These are phyloP conservation scores for Trypanosomatidae sp. DNA, from an alignment of 208 protist species.

Conservation along the genomic window DNA sequence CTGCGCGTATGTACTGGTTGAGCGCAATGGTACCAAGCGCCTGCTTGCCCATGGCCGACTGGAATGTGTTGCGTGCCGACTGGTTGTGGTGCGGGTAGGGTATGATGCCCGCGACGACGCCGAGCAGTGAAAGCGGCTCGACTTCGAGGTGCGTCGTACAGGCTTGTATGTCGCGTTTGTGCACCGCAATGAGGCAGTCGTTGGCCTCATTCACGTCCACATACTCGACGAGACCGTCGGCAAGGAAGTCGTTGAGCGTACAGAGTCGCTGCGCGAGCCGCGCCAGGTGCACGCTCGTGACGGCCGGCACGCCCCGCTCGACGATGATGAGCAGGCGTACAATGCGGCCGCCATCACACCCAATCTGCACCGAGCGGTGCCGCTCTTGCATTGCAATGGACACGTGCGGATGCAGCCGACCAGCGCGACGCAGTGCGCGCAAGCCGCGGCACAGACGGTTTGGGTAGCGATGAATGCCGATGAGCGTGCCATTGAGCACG, in stretches of 20 bases:
- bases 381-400: constrained; percentile 68
- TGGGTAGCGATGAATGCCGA: constrained; percentile 82
- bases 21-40: constrained; percentile 94
- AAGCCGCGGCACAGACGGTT: constrained; percentile 62
- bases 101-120: constrained; percentile 93
- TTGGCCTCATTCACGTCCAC: constrained; percentile 99
- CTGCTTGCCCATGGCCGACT: constrained; percentile 99
- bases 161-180: constrained; percentile 78
- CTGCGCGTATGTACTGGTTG: constrained; percentile 95
- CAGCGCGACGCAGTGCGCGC: constrained; percentile 51
- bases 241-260: constrained; percentile 85
- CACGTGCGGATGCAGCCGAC: constrained; percentile 74
- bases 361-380: constrained; percentile 68
- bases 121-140: constrained; percentile 83
- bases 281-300: constrained; percentile 51
- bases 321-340: constrained; percentile 72
- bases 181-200: constrained; percentile 93
- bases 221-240: constrained; percentile 95
- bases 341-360: constrained; percentile 81
- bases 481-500: constrained; percentile 72
- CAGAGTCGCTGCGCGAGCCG: constrained; percentile 25
- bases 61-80: constrained; percentile 99
- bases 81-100: constrained; percentile 99
- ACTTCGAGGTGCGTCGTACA: constrained; percentile 90
- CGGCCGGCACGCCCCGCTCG: constrained; percentile 25